Base-by-base conservation (phyloP, 2,329 filamentous ascomycete species). In the Diaporthe eres region DNA sequence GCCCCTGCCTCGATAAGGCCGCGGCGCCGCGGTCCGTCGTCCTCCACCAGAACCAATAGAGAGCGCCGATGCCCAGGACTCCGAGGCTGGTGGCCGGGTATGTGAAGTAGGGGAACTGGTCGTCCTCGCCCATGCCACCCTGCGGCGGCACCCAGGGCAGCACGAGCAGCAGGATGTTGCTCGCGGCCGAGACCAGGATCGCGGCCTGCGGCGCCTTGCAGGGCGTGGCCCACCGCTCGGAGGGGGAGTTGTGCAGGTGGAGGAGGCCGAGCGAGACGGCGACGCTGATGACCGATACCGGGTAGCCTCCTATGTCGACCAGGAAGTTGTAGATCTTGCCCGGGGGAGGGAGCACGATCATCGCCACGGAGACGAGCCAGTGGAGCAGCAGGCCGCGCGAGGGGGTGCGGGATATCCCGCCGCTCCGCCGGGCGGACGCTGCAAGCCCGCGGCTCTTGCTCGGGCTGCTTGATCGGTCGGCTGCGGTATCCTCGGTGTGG, bases 321-420 rank as follows among this genome's bases (percentile, higher is more conserved):
- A 85, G 80, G 79, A 85, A 84, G 78, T 83, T 83, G 79, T 84
- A 85, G 37, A 84, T 83, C 37, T 81, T 80, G 5, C 83, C 83
- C 3, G 88, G 87, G 8, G 88, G 88, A 3, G 85, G 87, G 3
- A 88, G 85, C 1, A 90, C 83, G 51, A 87, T 90, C 10, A 90
- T 87, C 39, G 92, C 82, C 19, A 88, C 87, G 1, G 91, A 92
- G 44, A 91, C 90, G 25, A 92, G 84, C 82, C 91, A 93, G 77
- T 93, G 90, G 67, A 93, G 87, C 25, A 87, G 85, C 25, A 90
- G 82, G 13, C 83, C 83, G n/a, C 82, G 79, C 2, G 77, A 75
- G 8, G 83, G 83, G 1, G 77, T 57, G 17, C 22, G 34, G 57
- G 39, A 61, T 19, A 28, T 17, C 57, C 39, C 7, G 31, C 15